Base-by-base conservation (phyloP, 495 filamentous ascomycete genomes). In the Podospora didyma region DNA sequence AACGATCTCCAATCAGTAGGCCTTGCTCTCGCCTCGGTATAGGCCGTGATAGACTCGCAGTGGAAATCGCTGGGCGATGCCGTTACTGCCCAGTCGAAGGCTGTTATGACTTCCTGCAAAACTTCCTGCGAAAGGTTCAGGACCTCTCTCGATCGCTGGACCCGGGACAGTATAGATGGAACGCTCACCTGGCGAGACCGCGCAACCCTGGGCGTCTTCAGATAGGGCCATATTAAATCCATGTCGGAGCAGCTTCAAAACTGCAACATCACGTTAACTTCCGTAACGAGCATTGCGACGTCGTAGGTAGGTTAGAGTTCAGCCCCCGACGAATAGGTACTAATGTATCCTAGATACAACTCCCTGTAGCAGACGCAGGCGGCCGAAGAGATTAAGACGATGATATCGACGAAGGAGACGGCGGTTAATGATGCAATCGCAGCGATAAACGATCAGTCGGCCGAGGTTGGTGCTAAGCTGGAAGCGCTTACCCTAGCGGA, bases 171-270 rank as follows among this genome's bases (percentile, higher is more conserved):
- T 51, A 52, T 62, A 49, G 64, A 70, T 61, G 62, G 70, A 53
- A 70, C 63, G 44, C 59, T 73, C 47, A 50, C 60, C 58, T 70
- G 59, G 63, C 67, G 45, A 56, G 70, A 74, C 47, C 64, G 66
- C 64, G 55, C 66, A 59, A 69, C 56, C 47, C 56, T 75, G 7
- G 72, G 69, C 49, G 64, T 72, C 64, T 64, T 73, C 53, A 70
- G 64, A 62, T 57, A 72, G 57, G 61, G 53, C 44, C 57, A 68
- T 42, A 58, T 67, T 10, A 69, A 70, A 58, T 58, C 70, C 41
- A 68, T 69, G 60, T 69, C 69, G 35, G 63, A 66, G 56, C 63
- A 74, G 65, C 66, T 74, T 49, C 62, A 68, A 53, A 62, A 53
- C 55, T 70, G 64, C 56, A 67, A 69, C 54, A 42, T 67, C 37